Base-by-base conservation (phyloP, 352 stramenopile genomes). In the Thraustochytrium striatum region DNA sequence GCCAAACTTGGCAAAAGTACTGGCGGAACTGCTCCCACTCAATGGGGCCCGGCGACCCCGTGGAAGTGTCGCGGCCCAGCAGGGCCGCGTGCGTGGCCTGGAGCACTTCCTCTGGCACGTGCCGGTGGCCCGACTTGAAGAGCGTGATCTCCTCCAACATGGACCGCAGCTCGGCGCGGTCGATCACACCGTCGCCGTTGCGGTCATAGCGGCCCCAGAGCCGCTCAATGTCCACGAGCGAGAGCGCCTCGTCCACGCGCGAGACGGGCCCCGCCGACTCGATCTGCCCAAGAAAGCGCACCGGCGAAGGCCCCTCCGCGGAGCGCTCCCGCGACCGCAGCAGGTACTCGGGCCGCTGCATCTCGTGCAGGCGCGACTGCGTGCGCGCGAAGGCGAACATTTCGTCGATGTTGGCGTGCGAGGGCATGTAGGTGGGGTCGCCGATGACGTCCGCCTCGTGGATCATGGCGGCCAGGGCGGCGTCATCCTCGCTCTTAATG, bases 321-420 rank as follows among this genome's bases (percentile, higher is more conserved):
- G 65, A 30, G 7, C 65, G 65, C 65, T 58, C 44, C 11, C 65
- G 65, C 5, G 32, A 39, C 28, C 52, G 65, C n/a, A 30, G 65
- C 11, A 86, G 81, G 62, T 96, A 96, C 47, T 86, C 88, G 0
- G 84, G 82, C 44, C 87, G 88, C 72, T 94, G 89, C 90, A 96
- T 96, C 80, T 96, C 91, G 13, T 87, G 83, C 7, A 96, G 81
- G 1, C 91, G 86, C 41, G 89, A 94, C 21, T 94, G 86, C 19
- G 83, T 87, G 25, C 81, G 41, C 43, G 85, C 81, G 44, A 84
- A 85, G 25, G 81, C 81, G 38, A 84, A 84, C n/a, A 83, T 68
- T 57, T 84, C 81, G 59, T 84, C 81, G 30, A 58, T 61, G 43
- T 85, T 80, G 30, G 47, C 50, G 33, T 47, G 53, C 28, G 70